Conservation (phyloP, 176 grass and related monocot genomes). For the Rhynchospora tenuis region DNA sequence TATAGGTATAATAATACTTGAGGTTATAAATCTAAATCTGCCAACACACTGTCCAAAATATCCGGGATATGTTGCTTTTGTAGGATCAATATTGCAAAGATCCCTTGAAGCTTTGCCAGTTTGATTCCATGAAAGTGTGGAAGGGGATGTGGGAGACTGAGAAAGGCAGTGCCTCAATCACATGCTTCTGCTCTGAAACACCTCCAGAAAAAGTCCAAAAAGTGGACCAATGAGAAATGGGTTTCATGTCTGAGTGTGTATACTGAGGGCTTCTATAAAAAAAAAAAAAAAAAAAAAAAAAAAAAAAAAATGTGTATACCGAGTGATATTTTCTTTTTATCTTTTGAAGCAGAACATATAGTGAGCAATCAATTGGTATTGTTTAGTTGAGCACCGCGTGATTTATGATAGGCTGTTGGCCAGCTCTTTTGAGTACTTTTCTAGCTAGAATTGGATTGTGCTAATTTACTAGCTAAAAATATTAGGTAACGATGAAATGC, state of each 20-base stretch:
- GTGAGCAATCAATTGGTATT: neutral
- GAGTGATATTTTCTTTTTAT: no score
- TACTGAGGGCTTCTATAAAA: no score
- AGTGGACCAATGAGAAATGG: neutral
- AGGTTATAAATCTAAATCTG: neutral
- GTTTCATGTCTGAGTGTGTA: no score
- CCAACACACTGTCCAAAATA: neutral
- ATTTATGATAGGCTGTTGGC: neutral
- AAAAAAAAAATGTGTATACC: no score
- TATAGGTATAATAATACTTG: no score
- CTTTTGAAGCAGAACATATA: neutral
- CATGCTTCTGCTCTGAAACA: neutral
- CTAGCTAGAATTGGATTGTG: neutral
- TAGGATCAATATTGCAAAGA: neutral
- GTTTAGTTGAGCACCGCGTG: neutral
- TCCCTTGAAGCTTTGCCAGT: neutral
- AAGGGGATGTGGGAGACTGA: neutral
- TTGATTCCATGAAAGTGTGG: conserved; percentile 13
- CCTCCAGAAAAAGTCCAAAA: neutral
- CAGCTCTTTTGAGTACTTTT: neutral
- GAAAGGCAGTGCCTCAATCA: neutral
- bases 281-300: no score
- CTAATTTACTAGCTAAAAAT: neutral
- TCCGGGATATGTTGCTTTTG: neutral
- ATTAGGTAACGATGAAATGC: neutral